These are phyloP conservation scores for Plasmodium malariae DNA, from an alignment of 169 alveolate species.

Conservation along the genomic window DNA sequence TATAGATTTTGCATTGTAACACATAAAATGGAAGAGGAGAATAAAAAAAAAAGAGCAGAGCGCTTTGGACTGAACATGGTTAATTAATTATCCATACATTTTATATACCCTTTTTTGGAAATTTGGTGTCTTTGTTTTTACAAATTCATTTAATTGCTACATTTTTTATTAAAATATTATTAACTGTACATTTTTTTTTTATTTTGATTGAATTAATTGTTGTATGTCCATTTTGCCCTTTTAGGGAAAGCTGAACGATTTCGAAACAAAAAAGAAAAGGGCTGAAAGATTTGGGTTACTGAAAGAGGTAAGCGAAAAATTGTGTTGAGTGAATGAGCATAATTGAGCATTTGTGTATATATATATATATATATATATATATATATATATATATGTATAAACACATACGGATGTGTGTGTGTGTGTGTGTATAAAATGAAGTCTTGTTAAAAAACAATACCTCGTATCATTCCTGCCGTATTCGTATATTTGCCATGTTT, in stretches of 20 bases:
- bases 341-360: background rate
- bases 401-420: no score
- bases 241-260: conserved; percentile 54
- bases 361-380: background rate
- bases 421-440: no score
- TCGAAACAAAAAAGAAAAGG: conserved; percentile 50
- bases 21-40: conserved; percentile 72
- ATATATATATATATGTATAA: background rate
- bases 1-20: conserved; percentile 72
- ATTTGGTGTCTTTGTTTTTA: background rate
- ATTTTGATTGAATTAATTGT: no score
- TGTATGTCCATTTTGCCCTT: background rate
- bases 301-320: conserved; percentile 32
- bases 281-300: conserved; percentile 71
- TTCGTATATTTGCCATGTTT: no score
- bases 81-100: background rate
- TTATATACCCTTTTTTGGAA: no score
- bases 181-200: background rate
- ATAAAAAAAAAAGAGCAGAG: conserved; percentile 72
- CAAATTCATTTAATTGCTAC: background rate
- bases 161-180: background rate
- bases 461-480: no score
- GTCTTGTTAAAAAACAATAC: no score
- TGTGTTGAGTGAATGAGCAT: background rate
- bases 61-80: conserved; percentile 71